Percentiles rank a stretch among this genome's conserved stretches.
phyloP scores from a whole-genome alignment of 73 alveolate genomes.

The Paramecium tetraurelia region DNA sequence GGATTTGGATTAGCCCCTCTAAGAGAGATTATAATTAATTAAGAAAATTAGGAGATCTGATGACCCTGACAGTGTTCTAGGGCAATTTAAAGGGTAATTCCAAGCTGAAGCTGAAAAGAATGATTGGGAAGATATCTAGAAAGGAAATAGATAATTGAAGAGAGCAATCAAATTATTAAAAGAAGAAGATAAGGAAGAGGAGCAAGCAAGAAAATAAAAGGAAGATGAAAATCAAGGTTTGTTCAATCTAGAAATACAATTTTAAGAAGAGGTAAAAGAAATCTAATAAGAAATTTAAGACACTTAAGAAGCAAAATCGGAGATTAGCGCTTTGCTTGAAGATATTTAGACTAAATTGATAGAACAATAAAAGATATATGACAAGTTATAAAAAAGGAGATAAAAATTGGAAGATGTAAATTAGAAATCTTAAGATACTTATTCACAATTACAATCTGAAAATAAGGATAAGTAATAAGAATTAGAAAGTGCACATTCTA shows the following conservation, averaged over 20 bases:
- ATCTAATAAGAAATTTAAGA: not conserved
- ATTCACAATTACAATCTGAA: not conserved
- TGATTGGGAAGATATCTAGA: conserved; percentile 38
- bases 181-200: conserved; percentile 36
- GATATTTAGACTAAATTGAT: not conserved
- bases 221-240: conserved; percentile 34
- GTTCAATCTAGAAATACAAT: conserved; percentile 18
- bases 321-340: not conserved
- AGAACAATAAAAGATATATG: not conserved
- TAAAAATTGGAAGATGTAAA: not conserved
- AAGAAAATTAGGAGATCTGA: conserved; percentile 50
- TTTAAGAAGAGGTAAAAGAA: conserved; percentile 11
- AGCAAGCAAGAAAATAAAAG: not conserved
- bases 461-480: not conserved
- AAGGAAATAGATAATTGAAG: conserved; percentile 19
- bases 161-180: conserved; percentile 8
- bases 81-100: not conserved
- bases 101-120: not conserved
- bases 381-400: not conserved
- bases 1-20: not conserved
- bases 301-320: not conserved
- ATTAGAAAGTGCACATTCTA: not conserved
- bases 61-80: conserved; percentile 7
- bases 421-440: not conserved
- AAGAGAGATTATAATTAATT: conserved; percentile 17